These are phyloP conservation scores for Acrodontium crateriforme DNA, from an alignment of 2,329 filamentous ascomycete genomes.

Conservation along the genomic window DNA sequence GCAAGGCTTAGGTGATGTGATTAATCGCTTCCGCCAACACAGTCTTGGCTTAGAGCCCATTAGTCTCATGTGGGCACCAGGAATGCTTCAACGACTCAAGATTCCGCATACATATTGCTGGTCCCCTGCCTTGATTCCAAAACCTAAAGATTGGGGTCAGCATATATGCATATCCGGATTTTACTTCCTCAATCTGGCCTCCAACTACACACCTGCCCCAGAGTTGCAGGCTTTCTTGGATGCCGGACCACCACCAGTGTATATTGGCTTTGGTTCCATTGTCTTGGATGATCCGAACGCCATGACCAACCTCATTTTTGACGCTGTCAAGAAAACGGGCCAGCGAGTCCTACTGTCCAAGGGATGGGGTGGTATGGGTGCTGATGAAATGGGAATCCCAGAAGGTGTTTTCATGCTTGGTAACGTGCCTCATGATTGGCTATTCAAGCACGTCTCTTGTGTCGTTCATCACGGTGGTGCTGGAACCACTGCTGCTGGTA, in stretches of 20 bases:
- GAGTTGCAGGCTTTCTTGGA: slow-evolving; percentile 54
- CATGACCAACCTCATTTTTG: slow-evolving; percentile 58
- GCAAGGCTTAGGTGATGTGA: slow-evolving; percentile 82
- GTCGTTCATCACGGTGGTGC: slow-evolving; percentile 48
- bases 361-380: slow-evolving; percentile 39
- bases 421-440: slow-evolving; percentile 45
- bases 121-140: slow-evolving; percentile 68
- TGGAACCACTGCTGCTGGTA: slow-evolving; percentile 43
- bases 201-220: slow-evolving; percentile 50
- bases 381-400: slow-evolving; percentile 24
- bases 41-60: slow-evolving; percentile 63
- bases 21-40: slow-evolving; percentile 71
- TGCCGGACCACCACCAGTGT: slow-evolving; percentile 58
- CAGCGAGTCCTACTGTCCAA: slow-evolving; percentile 40
- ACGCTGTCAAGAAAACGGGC: slow-evolving; percentile 45
- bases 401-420: slow-evolving; percentile 37
- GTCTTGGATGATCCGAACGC: slow-evolving; percentile 63
- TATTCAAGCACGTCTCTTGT: slow-evolving; percentile 41
- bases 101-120: slow-evolving; percentile 88
- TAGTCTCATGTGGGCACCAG: slow-evolving; percentile 70
- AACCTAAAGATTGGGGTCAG: slow-evolving; percentile 60
- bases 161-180: slow-evolving; percentile 65
- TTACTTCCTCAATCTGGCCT: slow-evolving; percentile 57
- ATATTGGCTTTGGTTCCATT: slow-evolving; percentile 74
- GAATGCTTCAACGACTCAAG: slow-evolving; percentile 58